A percentile compares a stretch with the other conserved stretches of the same genome.
Evolutionary conservation across 2,329 filamentous ascomycete species (phyloP).

Genomic region (Arthroderma sp.): DNA sequence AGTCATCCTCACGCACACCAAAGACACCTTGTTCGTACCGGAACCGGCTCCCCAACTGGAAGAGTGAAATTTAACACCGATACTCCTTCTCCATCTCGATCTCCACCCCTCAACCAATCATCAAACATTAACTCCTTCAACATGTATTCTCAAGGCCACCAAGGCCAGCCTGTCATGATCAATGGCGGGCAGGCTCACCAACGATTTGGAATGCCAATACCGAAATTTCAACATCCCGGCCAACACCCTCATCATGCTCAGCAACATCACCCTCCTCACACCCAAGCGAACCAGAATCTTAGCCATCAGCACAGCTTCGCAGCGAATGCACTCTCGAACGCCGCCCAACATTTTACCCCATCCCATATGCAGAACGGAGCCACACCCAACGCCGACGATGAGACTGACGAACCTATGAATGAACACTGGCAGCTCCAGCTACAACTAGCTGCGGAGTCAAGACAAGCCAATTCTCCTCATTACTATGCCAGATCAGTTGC

Average conservation of each 20-base stretch:
- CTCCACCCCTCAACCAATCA: conserved; percentile 31
- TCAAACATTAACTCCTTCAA: conserved; percentile 30
- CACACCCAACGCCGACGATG: conserved; percentile 41
- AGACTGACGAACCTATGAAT: conserved; percentile 44
- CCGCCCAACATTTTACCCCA: conserved; percentile 45
- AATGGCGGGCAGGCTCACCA: conserved; percentile 36
- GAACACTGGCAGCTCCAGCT: conserved; percentile 83
- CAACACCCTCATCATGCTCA: conserved; percentile 32
- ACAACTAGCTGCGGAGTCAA: conserved; percentile 61
- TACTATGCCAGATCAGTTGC: conserved; percentile 48
- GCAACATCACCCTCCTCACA: conserved; percentile 30
- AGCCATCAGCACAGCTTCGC: conserved; percentile 37
- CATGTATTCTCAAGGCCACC: conserved; percentile 37
- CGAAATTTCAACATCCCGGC: conserved; percentile 34
- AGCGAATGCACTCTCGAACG: conserved; percentile 31
- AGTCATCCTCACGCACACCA: conserved; percentile 30
- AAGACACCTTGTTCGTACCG: conserved; percentile 32
- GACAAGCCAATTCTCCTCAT: conserved; percentile 54
- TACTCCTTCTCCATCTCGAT: conserved; percentile 36
- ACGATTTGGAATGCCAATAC: conserved; percentile 36
- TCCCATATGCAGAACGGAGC: conserved; percentile 48
- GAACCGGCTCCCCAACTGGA: conserved; percentile 33
- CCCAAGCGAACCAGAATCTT: conserved; percentile 29
- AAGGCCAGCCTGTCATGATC: conserved; percentile 38
- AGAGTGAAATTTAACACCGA: conserved; percentile 34